A percentile compares a stretch with the other conserved stretches of the same genome.
Evolutionary conservation across 257 asterid genomes (phyloP).

Genomic region (Fraxinus quadrangulata): DNA sequence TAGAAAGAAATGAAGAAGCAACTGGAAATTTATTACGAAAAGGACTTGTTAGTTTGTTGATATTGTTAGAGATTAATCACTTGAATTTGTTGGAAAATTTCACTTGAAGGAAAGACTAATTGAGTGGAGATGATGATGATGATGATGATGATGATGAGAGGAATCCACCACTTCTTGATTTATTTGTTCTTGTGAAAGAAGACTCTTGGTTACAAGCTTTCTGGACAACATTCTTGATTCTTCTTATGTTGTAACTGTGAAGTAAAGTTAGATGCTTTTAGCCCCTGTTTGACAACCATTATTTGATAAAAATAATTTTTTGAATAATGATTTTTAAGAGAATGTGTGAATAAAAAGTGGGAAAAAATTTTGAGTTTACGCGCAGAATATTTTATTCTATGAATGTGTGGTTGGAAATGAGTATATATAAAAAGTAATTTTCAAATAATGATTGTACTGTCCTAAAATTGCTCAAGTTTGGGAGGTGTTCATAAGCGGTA

Average conservation of each 20-base stretch:
- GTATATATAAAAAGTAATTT: too few species aligned
- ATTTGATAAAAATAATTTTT: too few species aligned
- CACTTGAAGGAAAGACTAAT: conserved; percentile 18
- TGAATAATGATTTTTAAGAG: too few species aligned
- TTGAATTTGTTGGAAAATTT: conserved; percentile 10
- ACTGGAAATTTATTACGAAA: background rate
- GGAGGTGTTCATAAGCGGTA: too few species aligned
- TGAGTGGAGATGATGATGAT: background rate
- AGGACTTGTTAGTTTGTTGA: background rate
- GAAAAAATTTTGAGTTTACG: too few species aligned
- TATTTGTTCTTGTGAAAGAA: conserved; percentile 19
- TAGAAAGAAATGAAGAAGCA: background rate
- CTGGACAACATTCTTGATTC: background rate
- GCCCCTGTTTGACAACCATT: too few species aligned
- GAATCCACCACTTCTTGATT: conserved; percentile 8
- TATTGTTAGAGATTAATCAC: background rate
- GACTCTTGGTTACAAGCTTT: conserved; percentile 6
- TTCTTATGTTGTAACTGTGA: background rate
- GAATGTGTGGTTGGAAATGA: too few species aligned
- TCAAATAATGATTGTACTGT: background rate
- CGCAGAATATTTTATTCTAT: too few species aligned
- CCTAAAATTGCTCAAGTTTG: background rate
- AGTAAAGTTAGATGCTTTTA: background rate
- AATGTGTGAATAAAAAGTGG: too few species aligned
- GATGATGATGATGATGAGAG: background rate